A percentile compares a stretch with the other conserved stretches of the same genome.
These are phyloP conservation scores for Botrytis tulipae DNA, from an alignment of 2,329 filamentous ascomycete genomes.

Conservation along the genomic window DNA sequence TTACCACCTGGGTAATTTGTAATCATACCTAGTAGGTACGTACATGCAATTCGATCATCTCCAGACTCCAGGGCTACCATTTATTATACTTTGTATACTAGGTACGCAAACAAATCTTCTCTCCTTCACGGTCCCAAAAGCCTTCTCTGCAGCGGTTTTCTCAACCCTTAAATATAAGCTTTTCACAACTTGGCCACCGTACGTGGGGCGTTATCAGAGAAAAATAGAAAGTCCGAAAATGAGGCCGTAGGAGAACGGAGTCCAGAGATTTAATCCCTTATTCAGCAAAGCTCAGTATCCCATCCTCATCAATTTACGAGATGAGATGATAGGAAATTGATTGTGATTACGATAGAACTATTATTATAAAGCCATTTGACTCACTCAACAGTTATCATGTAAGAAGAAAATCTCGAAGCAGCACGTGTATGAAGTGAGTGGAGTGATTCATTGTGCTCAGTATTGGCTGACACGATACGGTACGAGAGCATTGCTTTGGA, in stretches of 20 bases:
- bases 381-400: slow-evolving; percentile 16
- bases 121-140: not conserved
- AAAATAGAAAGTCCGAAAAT: slow-evolving; percentile 33
- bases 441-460: slow-evolving; percentile 6
- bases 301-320: slow-evolving; percentile 3
- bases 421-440: slow-evolving; percentile 30
- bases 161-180: slow-evolving; percentile 1
- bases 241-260: slow-evolving; percentile 23
- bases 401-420: slow-evolving; percentile 25
- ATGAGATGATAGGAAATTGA: not conserved
- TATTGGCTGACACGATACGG: slow-evolving; percentile 23
- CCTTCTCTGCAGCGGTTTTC: not conserved
- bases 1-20: not conserved
- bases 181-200: not conserved
- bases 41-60: no score
- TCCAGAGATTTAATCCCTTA: not conserved
- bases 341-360: not conserved
- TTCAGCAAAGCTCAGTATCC: not conserved
- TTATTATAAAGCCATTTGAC: not conserved
- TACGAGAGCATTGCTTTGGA: not conserved
- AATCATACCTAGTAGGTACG: not conserved
- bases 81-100: not conserved
- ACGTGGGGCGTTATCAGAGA: slow-evolving; percentile 36
- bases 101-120: not conserved
- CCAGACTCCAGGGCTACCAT: not conserved